Percentiles rank a stretch among this genome's conserved stretches.
Conservation (phyloP, 2,329 filamentous ascomycete genomes). For the Cadophora sp. region DNA sequence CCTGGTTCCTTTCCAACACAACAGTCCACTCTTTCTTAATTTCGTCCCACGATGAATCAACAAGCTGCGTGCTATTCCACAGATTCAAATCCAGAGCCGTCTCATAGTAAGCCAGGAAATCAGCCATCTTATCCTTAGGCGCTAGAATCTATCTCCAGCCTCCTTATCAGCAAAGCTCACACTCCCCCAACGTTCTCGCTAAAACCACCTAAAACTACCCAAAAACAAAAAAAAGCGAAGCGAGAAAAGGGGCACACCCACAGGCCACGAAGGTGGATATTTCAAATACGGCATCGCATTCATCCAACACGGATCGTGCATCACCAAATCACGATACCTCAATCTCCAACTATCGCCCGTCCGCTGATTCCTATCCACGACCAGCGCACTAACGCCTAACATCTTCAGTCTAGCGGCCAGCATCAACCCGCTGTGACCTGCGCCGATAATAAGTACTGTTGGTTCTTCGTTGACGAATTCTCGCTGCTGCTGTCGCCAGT, state of each 20-base stretch:
- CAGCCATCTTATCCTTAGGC: conserved; percentile 72
- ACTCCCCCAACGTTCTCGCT: too few relatives aligned
- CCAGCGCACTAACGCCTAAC: conserved; percentile 58
- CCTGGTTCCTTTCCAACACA: conserved; percentile 48
- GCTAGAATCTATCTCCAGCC: conserved; percentile 72
- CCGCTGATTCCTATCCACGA: conserved; percentile 62
- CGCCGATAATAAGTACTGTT: conserved; percentile 59
- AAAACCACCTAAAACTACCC: not conserved
- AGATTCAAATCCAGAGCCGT: conserved; percentile 69
- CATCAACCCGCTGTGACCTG: conserved; percentile 65
- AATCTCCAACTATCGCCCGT: conserved; percentile 69
- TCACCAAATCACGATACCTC: conserved; percentile 67
- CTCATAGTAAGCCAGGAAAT: conserved; percentile 71
- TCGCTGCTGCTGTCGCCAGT: conserved; percentile 53
- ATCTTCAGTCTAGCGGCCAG: conserved; percentile 63
- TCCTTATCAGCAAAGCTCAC: too few relatives aligned
- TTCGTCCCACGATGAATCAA: conserved; percentile 57
- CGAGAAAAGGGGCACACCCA: not conserved
- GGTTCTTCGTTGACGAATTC: conserved; percentile 52
- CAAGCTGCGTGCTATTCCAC: conserved; percentile 62
- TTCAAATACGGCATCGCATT: conserved; percentile 67
- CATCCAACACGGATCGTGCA: conserved; percentile 68
- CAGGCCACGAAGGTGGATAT: conserved; percentile 6
- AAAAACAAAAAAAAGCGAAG: not conserved
- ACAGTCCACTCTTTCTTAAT: conserved; percentile 59